Conservation (phyloP, 1,284 basidiomycete species). For the Chalciporus sp. region DNA sequence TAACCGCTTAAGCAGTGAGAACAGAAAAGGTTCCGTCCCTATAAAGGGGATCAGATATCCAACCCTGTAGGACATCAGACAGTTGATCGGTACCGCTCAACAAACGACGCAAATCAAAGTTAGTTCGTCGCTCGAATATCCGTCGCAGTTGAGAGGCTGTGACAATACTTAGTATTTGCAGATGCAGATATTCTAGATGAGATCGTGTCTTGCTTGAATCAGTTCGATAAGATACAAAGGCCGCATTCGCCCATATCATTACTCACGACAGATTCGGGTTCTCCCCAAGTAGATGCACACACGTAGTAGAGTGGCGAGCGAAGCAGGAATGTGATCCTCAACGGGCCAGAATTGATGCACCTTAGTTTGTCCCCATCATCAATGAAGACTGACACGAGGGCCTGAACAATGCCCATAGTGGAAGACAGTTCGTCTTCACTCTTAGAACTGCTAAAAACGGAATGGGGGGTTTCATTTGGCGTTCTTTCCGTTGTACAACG, state of each 20-base stretch:
- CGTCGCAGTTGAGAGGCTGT: constrained; percentile 81
- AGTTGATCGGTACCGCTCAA: constrained; percentile 62
- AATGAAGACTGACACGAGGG: constrained; percentile 89
- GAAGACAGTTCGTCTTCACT: constrained; percentile 68
- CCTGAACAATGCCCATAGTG: constrained; percentile 92
- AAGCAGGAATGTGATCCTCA: constrained; percentile 84
- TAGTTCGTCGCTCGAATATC: constrained; percentile 87
- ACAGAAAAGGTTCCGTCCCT: constrained; percentile 85
- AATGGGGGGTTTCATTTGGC: neutral
- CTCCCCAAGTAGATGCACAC: constrained; percentile 88
- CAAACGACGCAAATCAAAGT: constrained; percentile 88
- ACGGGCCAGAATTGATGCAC: constrained; percentile 73
- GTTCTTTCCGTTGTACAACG: constrained; percentile 1
- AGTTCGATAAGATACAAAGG: constrained; percentile 29
- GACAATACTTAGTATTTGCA: constrained; percentile 90
- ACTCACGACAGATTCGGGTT: constrained; percentile 91
- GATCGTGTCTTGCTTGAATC: constrained; percentile 80
- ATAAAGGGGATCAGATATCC: constrained; percentile 2
- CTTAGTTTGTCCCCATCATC: constrained; percentile 84
- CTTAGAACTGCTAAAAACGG: constrained; percentile 47
- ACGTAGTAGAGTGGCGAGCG: constrained; percentile 90
- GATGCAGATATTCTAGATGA: constrained; percentile 93
- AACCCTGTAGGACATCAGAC: neutral
- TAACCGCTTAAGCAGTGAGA: constrained; percentile 67
- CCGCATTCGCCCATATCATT: constrained; percentile 3